Evolutionary conservation across 257 asterid genomes (phyloP).

Genomic region (Capsicum rhomboideum): DNA sequence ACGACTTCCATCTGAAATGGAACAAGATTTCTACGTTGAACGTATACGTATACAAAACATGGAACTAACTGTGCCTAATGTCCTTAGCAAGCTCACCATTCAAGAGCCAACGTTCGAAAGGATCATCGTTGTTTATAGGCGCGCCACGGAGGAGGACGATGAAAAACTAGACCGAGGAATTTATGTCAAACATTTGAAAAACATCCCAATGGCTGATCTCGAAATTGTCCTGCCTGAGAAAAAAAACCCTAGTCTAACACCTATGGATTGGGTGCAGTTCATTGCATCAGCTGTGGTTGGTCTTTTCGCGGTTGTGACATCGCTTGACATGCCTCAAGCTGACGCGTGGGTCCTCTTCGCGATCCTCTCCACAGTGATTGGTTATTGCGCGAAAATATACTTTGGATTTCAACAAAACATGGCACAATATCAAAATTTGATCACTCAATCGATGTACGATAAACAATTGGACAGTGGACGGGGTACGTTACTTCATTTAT

Average conservation of each 20-base stretch:
- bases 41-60: conserved; percentile 83
- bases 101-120: conserved; percentile 98
- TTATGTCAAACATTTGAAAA: conserved; percentile 85
- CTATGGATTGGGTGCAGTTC: conserved; percentile 97
- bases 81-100: conserved; percentile 57
- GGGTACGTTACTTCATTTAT: conserved; percentile 93
- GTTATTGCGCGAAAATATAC: conserved; percentile 89
- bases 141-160: conserved; percentile 32
- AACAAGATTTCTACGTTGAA: conserved; percentile 60
- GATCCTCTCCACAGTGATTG: conserved; percentile 80
- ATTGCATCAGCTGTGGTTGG: conserved; percentile 83
- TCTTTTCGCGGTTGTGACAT: conserved; percentile 93
- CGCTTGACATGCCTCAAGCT: conserved; percentile 93
- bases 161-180: conserved; percentile 68
- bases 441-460: conserved; percentile 96
- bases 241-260: conserved; percentile 85
- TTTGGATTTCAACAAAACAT: conserved; percentile 96
- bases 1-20: conserved; percentile 33
- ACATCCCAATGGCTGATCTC: conserved; percentile 98
- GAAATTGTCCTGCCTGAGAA: conserved; percentile 99
- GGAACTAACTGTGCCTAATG: conserved; percentile 63
- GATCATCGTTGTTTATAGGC: conserved; percentile 92
- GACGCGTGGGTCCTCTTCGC: conserved; percentile 94
- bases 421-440: conserved; percentile 81
- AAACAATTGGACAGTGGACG: conserved; percentile 94